Percentiles rank a stretch among this genome's conserved stretches.
Conservation (phyloP, 306 rosid genomes). For the Casuarina cunninghamiana region DNA sequence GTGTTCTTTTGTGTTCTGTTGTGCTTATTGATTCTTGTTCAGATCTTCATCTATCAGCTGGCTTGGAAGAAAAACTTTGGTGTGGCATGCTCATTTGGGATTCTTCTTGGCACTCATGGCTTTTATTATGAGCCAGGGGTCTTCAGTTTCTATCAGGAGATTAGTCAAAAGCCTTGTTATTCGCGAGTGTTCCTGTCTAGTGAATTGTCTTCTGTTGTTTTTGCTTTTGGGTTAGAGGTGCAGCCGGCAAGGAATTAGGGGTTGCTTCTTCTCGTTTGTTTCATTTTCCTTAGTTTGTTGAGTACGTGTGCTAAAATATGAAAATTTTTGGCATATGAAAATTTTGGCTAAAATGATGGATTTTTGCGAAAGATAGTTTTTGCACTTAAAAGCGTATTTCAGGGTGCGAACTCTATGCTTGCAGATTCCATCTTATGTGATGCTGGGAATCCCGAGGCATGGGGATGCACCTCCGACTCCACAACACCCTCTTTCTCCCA, state of each 20-base stretch:
- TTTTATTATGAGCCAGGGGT: neutral
- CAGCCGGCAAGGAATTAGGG: neutral
- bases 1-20: neutral
- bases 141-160: neutral
- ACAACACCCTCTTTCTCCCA: conserved; percentile 66
- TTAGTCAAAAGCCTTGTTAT: neutral
- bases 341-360: neutral
- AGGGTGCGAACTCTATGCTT: neutral
- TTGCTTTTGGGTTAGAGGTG: neutral
- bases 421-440: conserved; percentile 65
- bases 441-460: conserved; percentile 80
- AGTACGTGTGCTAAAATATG: neutral
- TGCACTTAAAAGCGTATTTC: neutral
- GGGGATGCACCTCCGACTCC: conserved; percentile 69
- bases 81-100: neutral
- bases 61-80: neutral
- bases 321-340: neutral
- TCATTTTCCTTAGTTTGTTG: neutral
- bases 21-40: neutral
- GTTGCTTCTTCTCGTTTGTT: neutral
- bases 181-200: neutral
- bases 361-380: neutral
- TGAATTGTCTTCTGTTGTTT: neutral
- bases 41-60: neutral
- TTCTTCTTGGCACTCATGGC: neutral